Conservation (phyloP, 1,139 yeast species). For the Hanseniaspora uvarum region DNA sequence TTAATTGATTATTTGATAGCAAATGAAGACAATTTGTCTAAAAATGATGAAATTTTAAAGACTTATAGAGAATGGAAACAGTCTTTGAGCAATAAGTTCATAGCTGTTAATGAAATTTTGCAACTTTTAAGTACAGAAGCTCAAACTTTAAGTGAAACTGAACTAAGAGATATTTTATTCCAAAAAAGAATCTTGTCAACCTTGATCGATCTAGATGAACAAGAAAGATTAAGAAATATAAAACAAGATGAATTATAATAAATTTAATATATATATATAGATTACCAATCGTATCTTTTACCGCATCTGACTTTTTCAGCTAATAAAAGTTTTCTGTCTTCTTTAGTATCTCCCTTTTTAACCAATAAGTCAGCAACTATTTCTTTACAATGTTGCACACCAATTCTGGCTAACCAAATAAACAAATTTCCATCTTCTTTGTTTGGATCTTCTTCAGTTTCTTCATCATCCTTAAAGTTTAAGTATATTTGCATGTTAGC, state of each 20-base stretch:
- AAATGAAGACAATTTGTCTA: not conserved
- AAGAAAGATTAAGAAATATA: not conserved
- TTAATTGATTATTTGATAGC: constrained; percentile 10
- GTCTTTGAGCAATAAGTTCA: constrained; percentile 1
- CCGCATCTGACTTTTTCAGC: constrained; percentile 32
- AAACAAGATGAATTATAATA: constrained; percentile 9
- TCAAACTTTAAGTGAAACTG: not conserved
- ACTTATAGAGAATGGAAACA: constrained; percentile 7
- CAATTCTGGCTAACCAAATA: constrained; percentile 79
- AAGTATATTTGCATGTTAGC: constrained; percentile 77
- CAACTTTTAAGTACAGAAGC: not conserved
- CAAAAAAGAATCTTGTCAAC: constrained; percentile 14
- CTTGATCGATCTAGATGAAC: constrained; percentile 5
- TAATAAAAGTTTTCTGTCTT: constrained; percentile 22
- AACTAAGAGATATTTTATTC: constrained; percentile 4
- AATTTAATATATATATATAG: not conserved
- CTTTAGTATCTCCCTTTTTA: constrained; percentile 22
- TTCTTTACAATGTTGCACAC: constrained; percentile 63
- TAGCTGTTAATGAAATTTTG: not conserved
- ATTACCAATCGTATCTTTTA: constrained; percentile 24
- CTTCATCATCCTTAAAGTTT: constrained; percentile 43
- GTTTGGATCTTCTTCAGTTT: not conserved
- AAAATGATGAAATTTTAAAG: not conserved
- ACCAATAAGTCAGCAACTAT: constrained; percentile 49
- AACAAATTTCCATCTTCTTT: constrained; percentile 32